Evolutionary conservation across 208 protist species (phyloP).

Genomic region (Acanthamoeba royreba): DNA sequence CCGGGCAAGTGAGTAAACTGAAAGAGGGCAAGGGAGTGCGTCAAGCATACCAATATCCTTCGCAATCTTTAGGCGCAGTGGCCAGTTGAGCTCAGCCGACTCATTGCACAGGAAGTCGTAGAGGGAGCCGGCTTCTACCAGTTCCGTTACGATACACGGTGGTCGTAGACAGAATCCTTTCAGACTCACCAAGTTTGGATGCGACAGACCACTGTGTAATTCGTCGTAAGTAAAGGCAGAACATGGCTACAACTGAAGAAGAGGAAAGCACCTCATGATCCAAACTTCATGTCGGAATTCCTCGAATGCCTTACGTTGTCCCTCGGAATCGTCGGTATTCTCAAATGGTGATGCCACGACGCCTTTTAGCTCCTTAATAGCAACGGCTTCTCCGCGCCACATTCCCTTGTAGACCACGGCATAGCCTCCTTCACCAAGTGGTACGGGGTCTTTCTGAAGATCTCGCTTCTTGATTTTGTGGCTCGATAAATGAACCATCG

Average conservation of each 20-base stretch:
- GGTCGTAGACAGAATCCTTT: not conserved
- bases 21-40: not conserved
- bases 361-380: not conserved
- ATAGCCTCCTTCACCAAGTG: constrained; percentile 18
- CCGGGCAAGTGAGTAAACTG: not conserved
- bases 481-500: not conserved
- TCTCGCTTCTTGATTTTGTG: not conserved
- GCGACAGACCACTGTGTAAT: not conserved
- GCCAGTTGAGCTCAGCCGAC: not conserved
- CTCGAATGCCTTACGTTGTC: not conserved
- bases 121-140: not conserved
- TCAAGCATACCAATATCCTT: constrained; percentile 26
- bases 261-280: constrained; percentile 19
- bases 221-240: too few relatives aligned
- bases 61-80: not conserved
- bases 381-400: not conserved
- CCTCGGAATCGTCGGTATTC: not conserved
- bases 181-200: not conserved
- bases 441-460: not conserved
- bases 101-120: not conserved
- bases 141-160: constrained; percentile 36
- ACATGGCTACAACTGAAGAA: too few relatives aligned
- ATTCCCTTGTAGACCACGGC: not conserved
- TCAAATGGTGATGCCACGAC: not conserved
- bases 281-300: constrained; percentile 46